Evolutionary conservation across 2,329 filamentous ascomycete species (phyloP), one percentile per base, ranked within the genome.

Genomic region (Colletotrichum caudatum): DNA sequence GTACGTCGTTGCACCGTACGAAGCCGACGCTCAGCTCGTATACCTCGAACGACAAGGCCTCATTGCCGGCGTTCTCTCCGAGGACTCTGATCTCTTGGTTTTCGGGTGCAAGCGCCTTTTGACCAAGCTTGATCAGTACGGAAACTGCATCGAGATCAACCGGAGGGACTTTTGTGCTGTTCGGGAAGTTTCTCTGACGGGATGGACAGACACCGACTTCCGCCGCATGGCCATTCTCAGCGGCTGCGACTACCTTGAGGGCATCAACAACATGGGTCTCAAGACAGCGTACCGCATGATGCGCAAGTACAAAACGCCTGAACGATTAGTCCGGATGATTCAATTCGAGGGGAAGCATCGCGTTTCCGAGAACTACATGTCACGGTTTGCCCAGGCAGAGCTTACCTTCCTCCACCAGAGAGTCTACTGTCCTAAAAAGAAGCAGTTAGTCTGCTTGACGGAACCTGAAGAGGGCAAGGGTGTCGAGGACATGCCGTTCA

Each of bases 21-120:
- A 99, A 84, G 96, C 96, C 58, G 96, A 99, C 81, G 92, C 95
- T n/a, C 95, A 99, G 81, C 87, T 99, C 76, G 95, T 94, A 35
- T 99, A 98, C 78, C 87, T 99, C 48, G 96, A 99, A 82, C 91
- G 91, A 61, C 89, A 94, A 71, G 95, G 95, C 1, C 84, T 95
- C 62, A 92, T 98, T 76, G 85, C 91, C 75, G 97, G 94, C 35
- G 97, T 99, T 74, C 84, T 99, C 46, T 98, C 96, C 0, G 96
- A 99, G 79, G 96, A 99, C 80, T 99, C 96, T 0, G 96, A 99
- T 82, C 85, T 99, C 68, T 85, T 99, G 44, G 96, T 99, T 0
- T 99, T 99, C 76, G 96, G 96, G 20, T 95, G 95, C 33, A 95
- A 94, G 81, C 90, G 93, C 64, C 87, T 99, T 16, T 84, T 99